Evolutionary conservation across 768 basidiomycete genomes (phyloP).

Genomic region (Mycena olivaceomarginata): DNA sequence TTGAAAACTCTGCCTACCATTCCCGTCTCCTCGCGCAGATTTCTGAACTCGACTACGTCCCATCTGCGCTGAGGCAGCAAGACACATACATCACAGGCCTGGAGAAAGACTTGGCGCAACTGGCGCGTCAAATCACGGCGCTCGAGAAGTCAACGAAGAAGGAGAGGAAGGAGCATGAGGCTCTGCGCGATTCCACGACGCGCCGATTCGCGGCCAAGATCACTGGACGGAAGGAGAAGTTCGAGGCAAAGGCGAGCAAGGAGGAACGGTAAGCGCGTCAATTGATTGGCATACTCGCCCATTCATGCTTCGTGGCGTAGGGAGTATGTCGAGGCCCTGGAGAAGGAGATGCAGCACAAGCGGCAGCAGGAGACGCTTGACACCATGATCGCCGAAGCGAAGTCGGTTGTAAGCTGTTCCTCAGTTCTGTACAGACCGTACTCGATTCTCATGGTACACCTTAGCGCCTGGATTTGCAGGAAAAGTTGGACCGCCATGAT

Average conservation of each 20-base stretch:
- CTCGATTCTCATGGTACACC: background rate
- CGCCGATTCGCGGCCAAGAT: constrained; percentile 61
- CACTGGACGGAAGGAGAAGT: constrained; percentile 64
- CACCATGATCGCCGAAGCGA: constrained; percentile 58
- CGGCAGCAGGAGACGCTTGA: constrained; percentile 55
- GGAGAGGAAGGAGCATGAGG: constrained; percentile 65
- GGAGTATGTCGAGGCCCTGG: constrained; percentile 67
- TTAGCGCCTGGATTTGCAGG: constrained; percentile 57
- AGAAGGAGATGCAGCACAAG: constrained; percentile 62
- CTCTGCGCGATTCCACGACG: constrained; percentile 62
- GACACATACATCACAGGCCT: constrained; percentile 57
- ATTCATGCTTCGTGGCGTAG: constrained; percentile 47
- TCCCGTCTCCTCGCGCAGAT: constrained; percentile 56
- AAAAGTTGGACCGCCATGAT: constrained; percentile 54
- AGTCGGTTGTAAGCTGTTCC: constrained; percentile 55
- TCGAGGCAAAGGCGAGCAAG: constrained; percentile 63
- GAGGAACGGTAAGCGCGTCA: constrained; percentile 63
- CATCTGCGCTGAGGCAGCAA: constrained; percentile 61
- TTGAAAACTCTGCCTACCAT: constrained; percentile 63
- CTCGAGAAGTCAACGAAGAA: constrained; percentile 63
- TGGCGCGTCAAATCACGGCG: constrained; percentile 50
- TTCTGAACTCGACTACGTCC: constrained; percentile 62
- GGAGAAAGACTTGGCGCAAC: constrained; percentile 49
- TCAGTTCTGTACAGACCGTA: background rate
- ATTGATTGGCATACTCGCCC: background rate